Percentiles rank a stretch among this genome's conserved stretches.
Evolutionary conservation across 1,284 basidiomycete genomes (phyloP).

Genomic region (Puccinia hordei): DNA sequence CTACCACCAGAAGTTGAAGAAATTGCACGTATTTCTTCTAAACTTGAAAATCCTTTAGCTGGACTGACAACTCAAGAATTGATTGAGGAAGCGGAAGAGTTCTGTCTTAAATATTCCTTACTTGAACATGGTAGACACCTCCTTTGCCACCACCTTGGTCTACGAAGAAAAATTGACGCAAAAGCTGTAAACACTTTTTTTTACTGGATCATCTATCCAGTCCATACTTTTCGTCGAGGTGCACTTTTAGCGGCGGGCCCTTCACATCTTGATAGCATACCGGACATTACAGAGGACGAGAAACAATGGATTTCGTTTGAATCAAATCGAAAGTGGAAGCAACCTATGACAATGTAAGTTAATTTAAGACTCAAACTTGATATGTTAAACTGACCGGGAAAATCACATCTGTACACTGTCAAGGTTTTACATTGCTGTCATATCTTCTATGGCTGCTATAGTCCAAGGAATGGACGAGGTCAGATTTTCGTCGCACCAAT

Average conservation of each 20-base stretch:
- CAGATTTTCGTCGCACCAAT: neutral
- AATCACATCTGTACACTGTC: constrained; percentile 54
- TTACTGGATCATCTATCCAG: neutral
- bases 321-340: constrained; percentile 18
- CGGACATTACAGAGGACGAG: constrained; percentile 66
- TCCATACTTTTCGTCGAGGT: constrained; percentile 65
- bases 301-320: constrained; percentile 8
- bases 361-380: neutral
- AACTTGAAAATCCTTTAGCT: constrained; percentile 29
- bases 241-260: constrained; percentile 69
- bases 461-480: constrained; percentile 58
- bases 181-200: neutral
- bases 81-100: constrained; percentile 3
- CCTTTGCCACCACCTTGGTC: neutral
- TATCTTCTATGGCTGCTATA: constrained; percentile 58
- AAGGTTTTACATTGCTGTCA: constrained; percentile 55
- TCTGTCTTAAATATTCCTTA: constrained; percentile 12
- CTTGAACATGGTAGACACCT: constrained; percentile 5
- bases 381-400: constrained; percentile 60
- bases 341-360: constrained; percentile 38
- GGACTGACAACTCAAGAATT: constrained; percentile 16
- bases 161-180: neutral
- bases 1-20: neutral
- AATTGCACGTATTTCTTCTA: constrained; percentile 5
- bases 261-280: constrained; percentile 64